A percentile compares a stretch with the other conserved stretches of the same genome.
phyloP scores from a whole-genome alignment of 805 yeast species.

The Metschnikowia gruessii region DNA sequence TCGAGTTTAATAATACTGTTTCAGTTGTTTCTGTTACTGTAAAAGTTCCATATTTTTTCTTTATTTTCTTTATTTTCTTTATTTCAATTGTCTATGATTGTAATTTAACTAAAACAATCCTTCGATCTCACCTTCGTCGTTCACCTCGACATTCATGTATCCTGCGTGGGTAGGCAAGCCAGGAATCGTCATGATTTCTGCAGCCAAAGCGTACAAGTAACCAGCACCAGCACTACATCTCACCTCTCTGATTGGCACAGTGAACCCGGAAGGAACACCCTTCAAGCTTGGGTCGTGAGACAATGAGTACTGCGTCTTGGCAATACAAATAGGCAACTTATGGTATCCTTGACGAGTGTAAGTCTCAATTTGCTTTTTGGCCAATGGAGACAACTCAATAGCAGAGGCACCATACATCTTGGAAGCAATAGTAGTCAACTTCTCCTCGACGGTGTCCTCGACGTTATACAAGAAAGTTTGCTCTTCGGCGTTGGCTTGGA shows the following conservation, averaged over 20 bases:
- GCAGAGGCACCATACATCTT: slow-evolving; percentile 92
- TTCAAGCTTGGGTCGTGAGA: slow-evolving; percentile 91
- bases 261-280: slow-evolving; percentile 94
- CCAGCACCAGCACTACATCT: slow-evolving; percentile 97
- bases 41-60: no score
- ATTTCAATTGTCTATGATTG: slow-evolving; percentile 2
- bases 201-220: slow-evolving; percentile 92
- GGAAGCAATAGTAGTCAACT: slow-evolving; percentile 72
- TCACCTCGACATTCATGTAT: slow-evolving; percentile 94
- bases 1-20: no score
- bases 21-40: no score
- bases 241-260: slow-evolving; percentile 90
- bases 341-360: slow-evolving; percentile 87
- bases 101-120: slow-evolving; percentile 66
- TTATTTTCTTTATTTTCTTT: no score
- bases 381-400: slow-evolving; percentile 78
- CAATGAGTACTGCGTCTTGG: slow-evolving; percentile 94
- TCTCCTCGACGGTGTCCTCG: slow-evolving; percentile 71
- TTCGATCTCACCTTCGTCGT: slow-evolving; percentile 85
- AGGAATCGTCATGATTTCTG: slow-evolving; percentile 95
- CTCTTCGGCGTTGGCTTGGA: slow-evolving; percentile 19
- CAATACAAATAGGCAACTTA: slow-evolving; percentile 91
- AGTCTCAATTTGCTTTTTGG: slow-evolving; percentile 73
- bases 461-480: slow-evolving; percentile 65
- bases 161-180: slow-evolving; percentile 96